A percentile compares a stretch with the other conserved stretches of the same genome.
Conservation (phyloP, 768 basidiomycete species). For the Boletus rufocinnamomeus region DNA sequence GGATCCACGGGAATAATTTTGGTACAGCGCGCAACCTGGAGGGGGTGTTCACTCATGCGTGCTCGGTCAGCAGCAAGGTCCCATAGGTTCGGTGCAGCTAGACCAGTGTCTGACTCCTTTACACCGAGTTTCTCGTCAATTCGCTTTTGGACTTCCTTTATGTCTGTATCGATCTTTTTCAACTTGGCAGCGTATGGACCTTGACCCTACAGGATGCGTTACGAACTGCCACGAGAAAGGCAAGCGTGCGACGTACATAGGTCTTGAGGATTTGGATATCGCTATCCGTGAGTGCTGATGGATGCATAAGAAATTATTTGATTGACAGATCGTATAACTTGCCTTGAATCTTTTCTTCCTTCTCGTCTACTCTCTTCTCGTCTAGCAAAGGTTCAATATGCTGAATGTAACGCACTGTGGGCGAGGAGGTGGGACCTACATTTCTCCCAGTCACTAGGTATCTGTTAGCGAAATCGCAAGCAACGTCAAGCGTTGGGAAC, state of each 20-base stretch:
- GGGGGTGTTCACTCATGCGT: slow-evolving; percentile 88
- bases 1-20: slow-evolving; percentile 92
- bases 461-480: slow-evolving; percentile 10
- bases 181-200: slow-evolving; percentile 91
- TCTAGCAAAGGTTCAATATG: slow-evolving; percentile 44
- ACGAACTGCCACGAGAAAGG: background rate
- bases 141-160: slow-evolving; percentile 94
- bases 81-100: slow-evolving; percentile 97
- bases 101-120: slow-evolving; percentile 97
- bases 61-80: slow-evolving; percentile 92
- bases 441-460: slow-evolving; percentile 94
- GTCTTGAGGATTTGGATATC: slow-evolving; percentile 99
- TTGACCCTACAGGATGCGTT: slow-evolving; percentile 70
- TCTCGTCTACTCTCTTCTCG: slow-evolving; percentile 83
- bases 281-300: slow-evolving; percentile 88
- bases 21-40: slow-evolving; percentile 97
- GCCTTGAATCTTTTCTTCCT: slow-evolving; percentile 92
- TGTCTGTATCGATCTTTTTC: slow-evolving; percentile 88
- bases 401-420: slow-evolving; percentile 3
- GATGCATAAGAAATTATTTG: slow-evolving; percentile 8
- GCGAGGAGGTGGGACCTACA: slow-evolving; percentile 51
- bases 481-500: slow-evolving; percentile 35
- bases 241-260: slow-evolving; percentile 61
- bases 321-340: slow-evolving; percentile 29
- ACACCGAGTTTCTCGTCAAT: slow-evolving; percentile 99